These are phyloP conservation scores for Tetracladium setigerum DNA, from an alignment of 495 filamentous ascomycete genomes.

Conservation along the genomic window DNA sequence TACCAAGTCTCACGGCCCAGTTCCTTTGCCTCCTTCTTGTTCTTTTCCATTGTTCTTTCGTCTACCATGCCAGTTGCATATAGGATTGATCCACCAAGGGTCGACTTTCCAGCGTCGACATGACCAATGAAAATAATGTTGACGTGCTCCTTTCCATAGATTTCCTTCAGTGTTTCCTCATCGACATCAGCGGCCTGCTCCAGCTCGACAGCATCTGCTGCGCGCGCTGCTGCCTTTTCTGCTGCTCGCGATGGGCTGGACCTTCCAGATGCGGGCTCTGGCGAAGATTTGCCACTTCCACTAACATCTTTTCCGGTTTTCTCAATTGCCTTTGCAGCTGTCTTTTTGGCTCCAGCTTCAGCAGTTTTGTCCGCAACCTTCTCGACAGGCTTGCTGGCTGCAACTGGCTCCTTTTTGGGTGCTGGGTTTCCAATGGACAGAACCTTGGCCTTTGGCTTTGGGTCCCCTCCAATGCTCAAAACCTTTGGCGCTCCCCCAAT, in stretches of 20 bases:
- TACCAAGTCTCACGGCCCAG: constrained; percentile 98
- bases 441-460: constrained; percentile 56
- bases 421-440: constrained; percentile 54
- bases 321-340: constrained; percentile 74
- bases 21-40: constrained; percentile 93
- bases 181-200: constrained; percentile 88
- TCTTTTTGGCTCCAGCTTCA: constrained; percentile 55
- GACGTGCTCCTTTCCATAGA: constrained; percentile 97
- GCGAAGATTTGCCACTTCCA: constrained; percentile 56
- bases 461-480: constrained; percentile 51
- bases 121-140: constrained; percentile 98
- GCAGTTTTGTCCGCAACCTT: constrained; percentile 66
- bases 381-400: constrained; percentile 34
- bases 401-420: constrained; percentile 25
- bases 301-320: constrained; percentile 60
- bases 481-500: constrained; percentile 57
- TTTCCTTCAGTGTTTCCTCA: constrained; percentile 82
- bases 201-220: constrained; percentile 76
- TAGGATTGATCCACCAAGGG: constrained; percentile 84
- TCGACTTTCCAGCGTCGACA: constrained; percentile 96
- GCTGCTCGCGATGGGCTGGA: constrained; percentile 56
- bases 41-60: constrained; percentile 95
- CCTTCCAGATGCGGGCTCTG: constrained; percentile 69
- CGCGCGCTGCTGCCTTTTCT: constrained; percentile 50
- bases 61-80: constrained; percentile 98